Evolutionary conservation across 257 asterid genomes (phyloP), one percentile per base, ranked within the genome.

Genomic region (Mentha longifolia): DNA sequence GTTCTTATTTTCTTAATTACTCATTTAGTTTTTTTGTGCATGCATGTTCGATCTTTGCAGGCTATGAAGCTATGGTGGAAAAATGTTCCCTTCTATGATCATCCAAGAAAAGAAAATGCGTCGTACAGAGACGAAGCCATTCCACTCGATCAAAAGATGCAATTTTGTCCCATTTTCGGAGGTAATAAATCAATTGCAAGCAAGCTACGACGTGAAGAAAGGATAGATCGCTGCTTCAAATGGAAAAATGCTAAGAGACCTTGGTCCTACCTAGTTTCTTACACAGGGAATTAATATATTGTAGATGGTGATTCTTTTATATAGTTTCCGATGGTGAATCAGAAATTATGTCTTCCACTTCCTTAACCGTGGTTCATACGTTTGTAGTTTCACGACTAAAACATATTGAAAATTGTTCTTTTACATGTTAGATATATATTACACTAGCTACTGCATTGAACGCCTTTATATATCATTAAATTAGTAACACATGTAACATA

Each of bases 31-130:
- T 1, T 39, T 6, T 39, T 39, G 43, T 22, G 25, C 25, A 3
- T 22, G 25, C 25, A 3, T 28, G 31, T 28, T 28, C 2, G 31
- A 28, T 28, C 3, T 28, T 30, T 16, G n/a, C 46, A 88, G 92
- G 89, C 88, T 68, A 31, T 86, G 67, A 79, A 82, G 67, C 87
- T 88, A 1, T 84, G 82, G 88, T 86, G 95, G 95, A 88, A 88
- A 65, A 78, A 81, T 39, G 89, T 85, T 60, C 67, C 76, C 14
- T 77, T 84, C 50, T 51, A 75, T 12, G 76, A 67, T 33, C 91
- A 85, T 77, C 91, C 95, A 22, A 80, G 91, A 65, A 83, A 76
- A 77, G 68, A 69, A 22, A 71, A 72, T 63, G 80, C 91, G 33
- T 37, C 15, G 9, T 88, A 88, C 43, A 82, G 83, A 39, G 77